phyloP scores from a whole-genome alignment of 306 rosid species.

The Quercus agrifolia region DNA sequence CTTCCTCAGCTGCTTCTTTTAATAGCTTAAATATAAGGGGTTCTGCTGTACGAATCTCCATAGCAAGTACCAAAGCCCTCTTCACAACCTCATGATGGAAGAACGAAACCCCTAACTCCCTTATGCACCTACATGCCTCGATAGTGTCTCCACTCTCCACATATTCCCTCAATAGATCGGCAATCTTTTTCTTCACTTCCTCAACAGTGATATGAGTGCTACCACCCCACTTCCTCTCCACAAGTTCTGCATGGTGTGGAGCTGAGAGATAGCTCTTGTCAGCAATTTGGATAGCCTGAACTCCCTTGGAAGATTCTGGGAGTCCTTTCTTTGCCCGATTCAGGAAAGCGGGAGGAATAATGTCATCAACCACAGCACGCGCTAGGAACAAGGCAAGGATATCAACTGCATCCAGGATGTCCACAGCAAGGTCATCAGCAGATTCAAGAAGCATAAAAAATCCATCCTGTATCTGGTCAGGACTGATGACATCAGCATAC shows the following conservation, averaged over 20 bases:
- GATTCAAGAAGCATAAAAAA: slow-evolving; percentile 91
- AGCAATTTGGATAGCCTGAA: slow-evolving; percentile 74
- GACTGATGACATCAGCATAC: slow-evolving; percentile 93
- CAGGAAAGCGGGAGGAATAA: slow-evolving; percentile 91
- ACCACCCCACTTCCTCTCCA: slow-evolving; percentile 98
- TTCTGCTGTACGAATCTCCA: slow-evolving; percentile 77
- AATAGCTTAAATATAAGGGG: slow-evolving; percentile 61
- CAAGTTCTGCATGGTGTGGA: slow-evolving; percentile 98
- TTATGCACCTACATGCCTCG: slow-evolving; percentile 92
- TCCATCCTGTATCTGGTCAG: slow-evolving; percentile 88
- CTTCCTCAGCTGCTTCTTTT: slow-evolving; percentile 96
- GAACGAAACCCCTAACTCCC: slow-evolving; percentile 92
- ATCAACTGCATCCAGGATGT: slow-evolving; percentile 90
- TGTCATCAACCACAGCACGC: slow-evolving; percentile 98
- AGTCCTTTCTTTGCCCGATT: slow-evolving; percentile 83
- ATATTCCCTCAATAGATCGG: slow-evolving; percentile 73
- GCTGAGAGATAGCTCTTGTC: slow-evolving; percentile 98
- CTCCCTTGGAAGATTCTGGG: slow-evolving; percentile 83
- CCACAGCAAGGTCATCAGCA: slow-evolving; percentile 96
- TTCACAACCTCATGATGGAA: slow-evolving; percentile 99
- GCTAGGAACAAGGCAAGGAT: slow-evolving; percentile 91
- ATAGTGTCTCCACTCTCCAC: slow-evolving; percentile 76
- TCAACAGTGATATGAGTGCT: slow-evolving; percentile 95
- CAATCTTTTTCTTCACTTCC: slow-evolving; percentile 87
- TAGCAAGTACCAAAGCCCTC: slow-evolving; percentile 81